A percentile compares a stretch with the other conserved stretches of the same genome.
Evolutionary conservation across 306 rosid species (phyloP).

Genomic region (Dryas octopetala): DNA sequence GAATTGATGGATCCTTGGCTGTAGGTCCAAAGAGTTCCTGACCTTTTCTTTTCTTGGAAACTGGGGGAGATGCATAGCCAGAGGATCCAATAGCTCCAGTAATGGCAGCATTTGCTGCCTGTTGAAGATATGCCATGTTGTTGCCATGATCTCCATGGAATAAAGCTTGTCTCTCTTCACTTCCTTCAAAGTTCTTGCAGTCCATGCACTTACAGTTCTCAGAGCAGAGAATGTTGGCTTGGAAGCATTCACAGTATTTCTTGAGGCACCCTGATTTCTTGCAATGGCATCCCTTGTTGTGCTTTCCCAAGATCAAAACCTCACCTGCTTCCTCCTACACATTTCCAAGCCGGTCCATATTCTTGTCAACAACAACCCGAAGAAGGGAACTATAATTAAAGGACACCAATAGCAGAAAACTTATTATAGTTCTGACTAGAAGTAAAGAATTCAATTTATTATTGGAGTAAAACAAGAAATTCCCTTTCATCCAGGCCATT

Average conservation of each 20-base stretch:
- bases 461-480: slow-evolving; percentile 18
- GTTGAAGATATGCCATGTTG: slow-evolving; percentile 74
- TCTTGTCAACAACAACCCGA: slow-evolving; percentile 24
- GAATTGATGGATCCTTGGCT: slow-evolving; percentile 66
- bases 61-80: slow-evolving; percentile 81
- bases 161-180: slow-evolving; percentile 98
- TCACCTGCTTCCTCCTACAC: slow-evolving; percentile 92
- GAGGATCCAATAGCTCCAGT: slow-evolving; percentile 99
- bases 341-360: slow-evolving; percentile 33
- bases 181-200: slow-evolving; percentile 99
- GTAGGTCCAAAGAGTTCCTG: slow-evolving; percentile 72
- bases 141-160: slow-evolving; percentile 87
- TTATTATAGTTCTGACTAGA: background rate
- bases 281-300: slow-evolving; percentile 99
- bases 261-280: slow-evolving; percentile 98
- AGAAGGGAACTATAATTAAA: background rate
- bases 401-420: background rate
- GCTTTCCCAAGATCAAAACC: slow-evolving; percentile 78
- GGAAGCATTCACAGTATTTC: slow-evolving; percentile 97
- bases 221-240: slow-evolving; percentile 98
- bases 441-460: slow-evolving; percentile 8
- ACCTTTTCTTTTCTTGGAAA: slow-evolving; percentile 75
- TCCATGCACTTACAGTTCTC: slow-evolving; percentile 98
- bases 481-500: slow-evolving; percentile 12
- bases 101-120: slow-evolving; percentile 99